phyloP scores from a whole-genome alignment of 169 alveolate genomes.

The Sarcocystis neurona region DNA sequence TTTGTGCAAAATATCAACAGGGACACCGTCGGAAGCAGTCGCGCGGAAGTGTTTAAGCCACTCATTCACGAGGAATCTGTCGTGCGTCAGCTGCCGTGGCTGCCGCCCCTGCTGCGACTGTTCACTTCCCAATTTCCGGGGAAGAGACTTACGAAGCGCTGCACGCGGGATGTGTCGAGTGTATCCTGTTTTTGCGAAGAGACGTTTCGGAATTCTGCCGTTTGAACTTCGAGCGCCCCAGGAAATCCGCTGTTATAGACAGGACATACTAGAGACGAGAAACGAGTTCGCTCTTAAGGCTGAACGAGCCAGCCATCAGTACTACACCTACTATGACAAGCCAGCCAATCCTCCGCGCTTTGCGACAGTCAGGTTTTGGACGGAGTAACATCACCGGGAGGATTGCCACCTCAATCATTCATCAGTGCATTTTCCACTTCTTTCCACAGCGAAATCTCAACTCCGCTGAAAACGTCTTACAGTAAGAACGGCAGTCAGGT shows the following conservation, averaged over 20 bases:
- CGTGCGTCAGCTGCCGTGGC: too few species aligned
- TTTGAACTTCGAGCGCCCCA: background rate
- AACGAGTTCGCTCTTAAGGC: background rate
- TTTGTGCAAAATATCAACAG: too few species aligned
- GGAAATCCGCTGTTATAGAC: background rate
- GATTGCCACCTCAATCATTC: background rate
- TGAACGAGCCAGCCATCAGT: background rate
- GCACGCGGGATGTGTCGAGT: background rate
- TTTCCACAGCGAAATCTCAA: background rate
- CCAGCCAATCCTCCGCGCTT: background rate
- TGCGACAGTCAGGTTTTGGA: background rate
- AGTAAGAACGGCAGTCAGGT: background rate
- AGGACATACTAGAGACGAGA: too few species aligned
- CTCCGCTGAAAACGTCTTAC: conserved; percentile 4
- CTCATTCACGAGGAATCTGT: too few species aligned
- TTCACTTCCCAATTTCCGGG: too few species aligned
- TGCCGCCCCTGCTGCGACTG: background rate
- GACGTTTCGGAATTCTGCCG: conserved; percentile 22
- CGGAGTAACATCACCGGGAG: background rate
- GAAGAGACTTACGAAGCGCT: background rate
- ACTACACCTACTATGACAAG: background rate
- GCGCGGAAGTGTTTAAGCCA: too few species aligned
- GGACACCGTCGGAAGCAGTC: too few species aligned
- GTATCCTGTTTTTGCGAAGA: background rate
- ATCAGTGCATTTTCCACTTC: background rate